Evolutionary conservation across 2,329 filamentous ascomycete genomes (phyloP).

Genomic region (Phyllosticta citrichinensis): DNA sequence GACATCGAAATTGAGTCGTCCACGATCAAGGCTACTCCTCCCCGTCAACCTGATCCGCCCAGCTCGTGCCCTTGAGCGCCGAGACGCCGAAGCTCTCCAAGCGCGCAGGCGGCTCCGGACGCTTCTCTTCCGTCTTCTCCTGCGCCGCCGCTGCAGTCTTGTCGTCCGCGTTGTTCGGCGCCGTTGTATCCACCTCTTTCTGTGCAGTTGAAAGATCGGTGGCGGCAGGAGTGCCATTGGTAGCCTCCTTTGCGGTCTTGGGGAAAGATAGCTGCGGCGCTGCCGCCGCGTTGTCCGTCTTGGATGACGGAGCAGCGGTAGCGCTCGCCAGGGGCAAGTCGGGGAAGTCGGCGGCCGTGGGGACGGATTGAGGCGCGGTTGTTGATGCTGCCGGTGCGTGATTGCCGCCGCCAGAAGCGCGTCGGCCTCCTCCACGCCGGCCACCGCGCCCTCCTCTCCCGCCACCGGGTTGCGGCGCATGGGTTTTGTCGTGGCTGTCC

Average conservation of each 20-base stretch:
- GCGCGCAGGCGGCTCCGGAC: not conserved
- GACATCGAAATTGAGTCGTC: not conserved
- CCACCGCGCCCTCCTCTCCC: slow-evolving; percentile 15
- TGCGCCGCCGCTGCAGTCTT: not conserved
- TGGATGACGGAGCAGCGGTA: not conserved
- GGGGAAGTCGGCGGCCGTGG: slow-evolving; percentile 36
- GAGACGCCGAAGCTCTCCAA: slow-evolving; percentile 9
- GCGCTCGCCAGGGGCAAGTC: slow-evolving; percentile 24
- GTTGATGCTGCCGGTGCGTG: slow-evolving; percentile 12
- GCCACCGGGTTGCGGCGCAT: slow-evolving; percentile 20
- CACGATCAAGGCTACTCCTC: not conserved
- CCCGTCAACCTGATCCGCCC: slow-evolving; percentile 8
- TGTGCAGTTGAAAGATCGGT: not conserved
- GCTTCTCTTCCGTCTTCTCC: not conserved
- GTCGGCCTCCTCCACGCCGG: slow-evolving; percentile 22
- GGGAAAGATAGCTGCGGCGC: slow-evolving; percentile 1
- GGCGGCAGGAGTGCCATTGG: not conserved
- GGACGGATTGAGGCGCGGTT: slow-evolving; percentile 16
- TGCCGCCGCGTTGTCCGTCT: not conserved
- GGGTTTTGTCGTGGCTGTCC: slow-evolving; percentile 6
- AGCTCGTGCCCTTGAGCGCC: slow-evolving; percentile 2
- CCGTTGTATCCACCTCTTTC: not conserved
- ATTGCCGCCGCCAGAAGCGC: slow-evolving; percentile 17
- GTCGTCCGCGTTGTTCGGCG: not conserved
- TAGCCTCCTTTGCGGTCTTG: not conserved